phyloP scores from a whole-genome alignment of 208 protist species.

The Trypanosoma grayi region DNA sequence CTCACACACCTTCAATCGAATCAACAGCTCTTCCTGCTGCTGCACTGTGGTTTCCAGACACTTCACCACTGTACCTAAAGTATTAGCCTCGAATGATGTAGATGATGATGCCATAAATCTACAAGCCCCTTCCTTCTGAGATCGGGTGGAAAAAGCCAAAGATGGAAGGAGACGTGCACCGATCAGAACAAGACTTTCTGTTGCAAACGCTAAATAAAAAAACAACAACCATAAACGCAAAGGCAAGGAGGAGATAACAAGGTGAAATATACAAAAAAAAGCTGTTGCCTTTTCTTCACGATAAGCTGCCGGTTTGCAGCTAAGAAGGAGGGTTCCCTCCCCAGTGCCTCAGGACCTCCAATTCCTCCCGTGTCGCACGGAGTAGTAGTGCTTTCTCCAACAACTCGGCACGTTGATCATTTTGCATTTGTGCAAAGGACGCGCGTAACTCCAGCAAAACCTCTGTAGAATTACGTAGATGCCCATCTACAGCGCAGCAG shows the following conservation, averaged over 20 bases:
- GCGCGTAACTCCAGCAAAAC: not conserved
- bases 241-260: not conserved
- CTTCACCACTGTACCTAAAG: not conserved
- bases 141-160: constrained; percentile 1
- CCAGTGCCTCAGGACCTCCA: not conserved
- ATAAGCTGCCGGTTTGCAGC: not conserved
- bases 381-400: not conserved
- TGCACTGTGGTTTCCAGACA: not conserved
- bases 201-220: not conserved
- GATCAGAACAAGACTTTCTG: not conserved
- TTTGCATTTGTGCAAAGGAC: constrained; percentile 1
- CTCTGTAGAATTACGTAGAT: not conserved
- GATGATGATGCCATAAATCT: not conserved
- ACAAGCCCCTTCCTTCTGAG: too few relatives aligned
- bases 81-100: not conserved
- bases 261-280: not conserved
- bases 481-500: constrained; percentile 9
- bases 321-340: not conserved
- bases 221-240: not conserved
- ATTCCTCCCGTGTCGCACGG: not conserved
- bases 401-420: not conserved
- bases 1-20: constrained; percentile 12
- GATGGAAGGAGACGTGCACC: not conserved
- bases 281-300: not conserved
- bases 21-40: constrained; percentile 8